Percentiles rank a stretch among this genome's conserved stretches.
Evolutionary conservation across 2,329 filamentous ascomycete genomes (phyloP).

Genomic region (Penicillium sp.): DNA sequence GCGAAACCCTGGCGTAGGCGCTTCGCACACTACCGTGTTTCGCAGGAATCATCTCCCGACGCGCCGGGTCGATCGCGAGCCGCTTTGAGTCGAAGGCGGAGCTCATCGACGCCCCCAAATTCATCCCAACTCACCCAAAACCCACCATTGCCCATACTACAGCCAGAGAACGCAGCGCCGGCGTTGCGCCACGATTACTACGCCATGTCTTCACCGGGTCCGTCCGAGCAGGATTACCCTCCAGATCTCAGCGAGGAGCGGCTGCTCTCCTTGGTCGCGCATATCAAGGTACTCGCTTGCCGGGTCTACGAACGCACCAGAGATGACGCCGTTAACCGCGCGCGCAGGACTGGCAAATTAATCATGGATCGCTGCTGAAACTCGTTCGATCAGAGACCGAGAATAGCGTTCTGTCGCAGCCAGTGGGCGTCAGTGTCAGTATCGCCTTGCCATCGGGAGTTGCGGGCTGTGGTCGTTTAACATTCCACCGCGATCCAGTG

Average conservation of each 20-base stretch:
- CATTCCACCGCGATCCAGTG: slow-evolving; percentile 4
- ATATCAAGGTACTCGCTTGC: slow-evolving; percentile 24
- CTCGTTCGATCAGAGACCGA: slow-evolving; percentile 26
- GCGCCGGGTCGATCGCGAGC: too few species aligned
- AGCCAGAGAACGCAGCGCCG: too few species aligned
- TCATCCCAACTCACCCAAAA: too few species aligned
- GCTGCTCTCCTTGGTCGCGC: slow-evolving; percentile 25
- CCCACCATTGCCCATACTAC: too few species aligned
- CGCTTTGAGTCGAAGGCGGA: too few species aligned
- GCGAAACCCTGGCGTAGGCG: too few species aligned
- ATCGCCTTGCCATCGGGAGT: background rate
- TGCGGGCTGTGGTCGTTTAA: background rate
- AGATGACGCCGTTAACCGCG: background rate
- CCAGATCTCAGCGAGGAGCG: slow-evolving; percentile 40
- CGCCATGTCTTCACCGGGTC: too few species aligned
- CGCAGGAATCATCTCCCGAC: too few species aligned
- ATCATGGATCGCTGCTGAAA: slow-evolving; percentile 44
- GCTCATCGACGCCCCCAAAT: too few species aligned
- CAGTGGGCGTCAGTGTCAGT: slow-evolving; percentile 34
- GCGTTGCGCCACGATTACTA: too few species aligned
- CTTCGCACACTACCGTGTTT: too few species aligned
- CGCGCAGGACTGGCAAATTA: slow-evolving; percentile 43
- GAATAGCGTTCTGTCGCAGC: slow-evolving; percentile 29
- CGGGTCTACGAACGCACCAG: background rate
- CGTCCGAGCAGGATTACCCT: slow-evolving; percentile 19